Evolutionary conservation across 1,284 basidiomycete species (phyloP), one percentile per base, ranked within the genome.

Genomic region (Ustilago crameri): DNA sequence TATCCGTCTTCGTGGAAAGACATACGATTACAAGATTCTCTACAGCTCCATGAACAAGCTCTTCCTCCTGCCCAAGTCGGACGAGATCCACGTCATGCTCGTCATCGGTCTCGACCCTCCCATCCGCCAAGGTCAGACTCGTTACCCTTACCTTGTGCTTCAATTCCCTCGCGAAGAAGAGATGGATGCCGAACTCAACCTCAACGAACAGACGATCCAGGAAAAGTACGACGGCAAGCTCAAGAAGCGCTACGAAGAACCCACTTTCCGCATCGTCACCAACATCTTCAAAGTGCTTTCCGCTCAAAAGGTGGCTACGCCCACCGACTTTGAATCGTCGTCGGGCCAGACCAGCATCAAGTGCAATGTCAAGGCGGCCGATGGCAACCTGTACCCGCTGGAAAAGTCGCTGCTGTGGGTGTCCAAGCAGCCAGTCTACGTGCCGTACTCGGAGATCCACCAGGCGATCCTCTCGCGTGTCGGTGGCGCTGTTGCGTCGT

Each of bases 381-480:
- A 97, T 84, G 96, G 96, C 68, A 93, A 97, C 83, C 89, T 99
- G 24, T 98, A 97, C 88, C 90, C 98, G 86, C 90, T 99, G 67
- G 96, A 98, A 84, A 97, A 97, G 88, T 93, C 92, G 83, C 87
- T 99, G 49, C 93, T 99, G 85, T 99, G 98, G 86, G 94, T 98
- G 55, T 94, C 95, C 61, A 98, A 98, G 85, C 91, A 94, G 79
- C 95, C 96, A 1, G 90, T 91, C 37, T 90, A 97, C 78, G 89
- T 98, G 76, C 92, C 96, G 74, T 90, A 96, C 73, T 89, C 89
- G 57, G 93, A 98, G 79, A 91, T 98, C 60, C 90, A 94, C 77
- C 91, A 92, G 84, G 91, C 93, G 64, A 88, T 93, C 50, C 97
- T 98, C 86, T 95, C 94, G 12, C 91, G 88, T 63, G 92, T 98